Evolutionary conservation across 2,329 filamentous ascomycete species (phyloP), one percentile per base, ranked within the genome.

Genomic region (Xylariales sp.): DNA sequence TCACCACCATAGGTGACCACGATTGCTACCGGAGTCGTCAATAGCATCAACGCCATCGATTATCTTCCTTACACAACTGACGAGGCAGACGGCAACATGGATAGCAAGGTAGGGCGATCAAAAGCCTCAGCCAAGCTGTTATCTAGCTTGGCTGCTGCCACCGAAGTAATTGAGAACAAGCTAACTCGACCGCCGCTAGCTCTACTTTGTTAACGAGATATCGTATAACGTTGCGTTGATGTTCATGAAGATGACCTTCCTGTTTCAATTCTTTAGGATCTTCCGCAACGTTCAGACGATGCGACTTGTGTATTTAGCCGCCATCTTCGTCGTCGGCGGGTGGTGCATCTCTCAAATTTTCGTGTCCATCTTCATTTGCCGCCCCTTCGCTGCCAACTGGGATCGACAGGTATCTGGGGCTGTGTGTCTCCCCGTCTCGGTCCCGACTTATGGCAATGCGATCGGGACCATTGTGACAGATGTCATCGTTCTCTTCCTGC

Each of bases 251-350:
- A 15, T 37, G 24, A 37, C 34, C 8, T 37, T 37, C 18, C 27
- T 37, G 24, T 27, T 37, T n/a, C 34, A 37, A 29, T 37, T 37
- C 24, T 37, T 21, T 21, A 23, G 34, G 20, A 29, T 37, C 23
- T 37, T 37, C 10, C 23, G 34, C 16, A 29, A 29, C 6, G 27
- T 37, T 18, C 29, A 37, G 24, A 29, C 20, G 15, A 37, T 37
- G 34, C 34, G 34, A 13, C 28, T 37, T 5, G 6, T 20, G 14
- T 37, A 37, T 12, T 29, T 37, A 16, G 25, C 19, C n/a, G 25
- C 34, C n/a, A 37, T 37, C 5, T 23, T 37, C 13, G 6, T 37
- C 15, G 21, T 37, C 12, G n/a, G 24, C 15, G 15, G 14, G 5
- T 37, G 34, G 34, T 18, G 34, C 13, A 21, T 37, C 16, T 37